Evolutionary conservation across 164 flowering plant genomes (phyloP).

Genomic region (Chimonanthus praecox): DNA sequence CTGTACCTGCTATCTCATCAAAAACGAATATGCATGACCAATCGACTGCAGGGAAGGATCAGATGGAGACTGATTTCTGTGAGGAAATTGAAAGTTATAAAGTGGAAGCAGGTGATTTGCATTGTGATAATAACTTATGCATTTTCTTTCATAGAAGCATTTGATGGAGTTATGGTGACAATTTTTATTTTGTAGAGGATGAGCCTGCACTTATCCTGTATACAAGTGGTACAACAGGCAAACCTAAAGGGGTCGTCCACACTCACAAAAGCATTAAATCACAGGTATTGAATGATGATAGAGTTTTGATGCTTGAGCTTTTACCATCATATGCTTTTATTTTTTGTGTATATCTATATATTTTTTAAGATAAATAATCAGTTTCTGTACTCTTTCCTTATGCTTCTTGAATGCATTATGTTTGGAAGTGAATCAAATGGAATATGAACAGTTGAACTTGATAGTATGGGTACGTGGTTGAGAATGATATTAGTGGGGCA

Average conservation of each 20-base stretch:
- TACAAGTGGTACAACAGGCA: constrained; percentile 99
- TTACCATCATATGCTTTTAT: neutral
- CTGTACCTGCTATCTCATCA: constrained; percentile 36
- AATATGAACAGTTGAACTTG: neutral
- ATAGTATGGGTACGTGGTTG: neutral
- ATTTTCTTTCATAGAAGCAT: neutral
- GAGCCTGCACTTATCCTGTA: constrained; percentile 81
- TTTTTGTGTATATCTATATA: neutral
- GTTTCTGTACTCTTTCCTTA: neutral
- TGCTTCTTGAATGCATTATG: neutral
- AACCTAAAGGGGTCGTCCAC: constrained; percentile 98
- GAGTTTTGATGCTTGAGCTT: neutral
- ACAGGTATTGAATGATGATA: constrained; percentile 47
- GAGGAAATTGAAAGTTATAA: constrained; percentile 24
- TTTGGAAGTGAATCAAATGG: neutral
- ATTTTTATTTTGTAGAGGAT: constrained; percentile 35
- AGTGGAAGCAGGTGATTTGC: constrained; percentile 33
- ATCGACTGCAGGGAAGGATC: constrained; percentile 20
- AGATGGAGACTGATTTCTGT: constrained; percentile 16
- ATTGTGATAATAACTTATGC: constrained; percentile 1
- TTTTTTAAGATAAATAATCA: neutral
- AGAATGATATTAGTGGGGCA: neutral
- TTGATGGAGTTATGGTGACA: constrained; percentile 1
- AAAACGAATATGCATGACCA: constrained; percentile 15
- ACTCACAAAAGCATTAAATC: constrained; percentile 75